Conservation (phyloP, 139 green algal genomes). For the Chara braunii region DNA sequence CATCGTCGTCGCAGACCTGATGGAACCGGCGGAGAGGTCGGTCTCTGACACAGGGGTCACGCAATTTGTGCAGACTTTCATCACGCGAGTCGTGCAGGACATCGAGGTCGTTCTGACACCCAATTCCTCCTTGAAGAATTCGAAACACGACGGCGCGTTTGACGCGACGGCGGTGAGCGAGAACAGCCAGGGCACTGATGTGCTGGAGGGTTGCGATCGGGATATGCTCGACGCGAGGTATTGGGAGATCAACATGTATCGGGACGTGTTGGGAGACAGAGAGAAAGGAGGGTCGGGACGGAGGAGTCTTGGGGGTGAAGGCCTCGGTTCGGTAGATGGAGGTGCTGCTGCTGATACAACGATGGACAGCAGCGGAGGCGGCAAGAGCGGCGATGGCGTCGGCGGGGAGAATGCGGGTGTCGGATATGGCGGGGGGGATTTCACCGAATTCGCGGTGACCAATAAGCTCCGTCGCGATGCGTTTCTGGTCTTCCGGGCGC, state of each 20-base stretch:
- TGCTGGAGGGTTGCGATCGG: constrained; percentile 34
- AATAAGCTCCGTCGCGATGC: constrained; percentile 59
- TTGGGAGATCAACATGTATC: constrained; percentile 41
- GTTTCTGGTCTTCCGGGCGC: constrained; percentile 90
- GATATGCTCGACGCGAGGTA: constrained; percentile 50
- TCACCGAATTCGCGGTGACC: constrained; percentile 12
- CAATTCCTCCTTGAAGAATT: background rate
- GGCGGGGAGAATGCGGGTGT: background rate
- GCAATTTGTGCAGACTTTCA: constrained; percentile 62
- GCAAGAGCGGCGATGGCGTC: background rate
- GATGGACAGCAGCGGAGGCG: background rate
- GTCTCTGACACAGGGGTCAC: constrained; percentile 12
- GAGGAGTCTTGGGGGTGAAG: too few relatives aligned
- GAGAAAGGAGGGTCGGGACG: too few relatives aligned
- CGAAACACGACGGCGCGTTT: constrained; percentile 49
- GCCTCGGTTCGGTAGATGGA: background rate
- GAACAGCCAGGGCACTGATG: constrained; percentile 4
- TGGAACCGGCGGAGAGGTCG: constrained; percentile 25
- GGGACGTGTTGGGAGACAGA: background rate
- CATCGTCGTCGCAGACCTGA: constrained; percentile 46
- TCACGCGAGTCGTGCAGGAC: constrained; percentile 72
- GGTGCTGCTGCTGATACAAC: background rate
- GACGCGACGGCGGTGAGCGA: constrained; percentile 6
- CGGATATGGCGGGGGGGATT: background rate
- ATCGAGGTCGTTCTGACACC: constrained; percentile 49